These are phyloP conservation scores for Remersonia thermophila DNA, from an alignment of 2,329 filamentous ascomycete genomes.

Conservation along the genomic window DNA sequence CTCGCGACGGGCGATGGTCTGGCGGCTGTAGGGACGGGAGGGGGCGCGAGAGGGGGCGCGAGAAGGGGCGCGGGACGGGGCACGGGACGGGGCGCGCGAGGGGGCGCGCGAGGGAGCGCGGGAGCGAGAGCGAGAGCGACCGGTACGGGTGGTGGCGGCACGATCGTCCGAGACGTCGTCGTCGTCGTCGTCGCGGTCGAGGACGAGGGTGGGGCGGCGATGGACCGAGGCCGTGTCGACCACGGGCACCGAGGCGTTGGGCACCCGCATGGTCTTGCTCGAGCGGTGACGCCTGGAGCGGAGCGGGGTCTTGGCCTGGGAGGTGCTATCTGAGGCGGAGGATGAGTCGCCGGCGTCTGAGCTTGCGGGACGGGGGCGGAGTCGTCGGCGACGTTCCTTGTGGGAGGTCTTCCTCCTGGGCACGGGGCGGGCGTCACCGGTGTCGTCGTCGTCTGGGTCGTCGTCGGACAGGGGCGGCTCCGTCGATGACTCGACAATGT, in stretches of 20 bases:
- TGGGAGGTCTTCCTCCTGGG: conserved; percentile 6
- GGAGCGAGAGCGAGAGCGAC: background rate
- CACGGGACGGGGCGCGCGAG: no score
- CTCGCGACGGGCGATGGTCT: conserved; percentile 13
- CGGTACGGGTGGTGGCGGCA: conserved; percentile 3
- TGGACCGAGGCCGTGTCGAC: conserved; percentile 15
- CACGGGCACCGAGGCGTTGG: conserved; percentile 20
- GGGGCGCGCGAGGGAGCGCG: no score
- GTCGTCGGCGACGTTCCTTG: conserved; percentile 7
- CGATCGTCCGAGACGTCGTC: conserved; percentile 8
- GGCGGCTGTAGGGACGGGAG: conserved; percentile 20
- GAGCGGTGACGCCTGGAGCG: conserved; percentile 13
- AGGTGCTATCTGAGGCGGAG: conserved; percentile 10
- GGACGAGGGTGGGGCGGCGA: conserved; percentile 15
- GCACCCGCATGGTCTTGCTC: conserved; percentile 19
- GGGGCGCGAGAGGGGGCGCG: no score
- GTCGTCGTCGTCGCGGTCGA: conserved; percentile 19
- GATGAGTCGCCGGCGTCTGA: conserved; percentile 8
- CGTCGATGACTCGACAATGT: conserved; percentile 13
- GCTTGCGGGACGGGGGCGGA: conserved; percentile 10
- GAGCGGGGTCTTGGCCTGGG: conserved; percentile 9
- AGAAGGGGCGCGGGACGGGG: no score
- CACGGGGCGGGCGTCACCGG: conserved; percentile 11
- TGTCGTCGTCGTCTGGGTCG: conserved; percentile 12
- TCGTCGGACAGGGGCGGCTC: conserved; percentile 1